phyloP scores from a whole-genome alignment of 2,329 filamentous ascomycete genomes.

The Cladobotryum mycophilum region DNA sequence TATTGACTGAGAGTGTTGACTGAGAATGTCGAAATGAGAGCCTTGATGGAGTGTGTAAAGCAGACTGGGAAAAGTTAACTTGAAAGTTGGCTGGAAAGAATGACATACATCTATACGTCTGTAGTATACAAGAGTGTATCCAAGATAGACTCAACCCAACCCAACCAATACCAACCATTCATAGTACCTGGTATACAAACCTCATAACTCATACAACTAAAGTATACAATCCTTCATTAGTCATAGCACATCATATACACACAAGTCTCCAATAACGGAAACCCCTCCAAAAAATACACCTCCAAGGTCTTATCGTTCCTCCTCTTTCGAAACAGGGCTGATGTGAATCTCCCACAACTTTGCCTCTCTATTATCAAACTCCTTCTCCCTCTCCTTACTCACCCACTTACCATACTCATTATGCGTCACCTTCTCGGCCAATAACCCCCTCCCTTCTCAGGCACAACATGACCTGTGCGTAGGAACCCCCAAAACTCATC shows the following conservation, averaged over 20 bases:
- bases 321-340: constrained; percentile 18
- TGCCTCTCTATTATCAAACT: constrained; percentile 28
- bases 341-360: constrained; percentile 40
- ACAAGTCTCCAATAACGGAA: too few species aligned
- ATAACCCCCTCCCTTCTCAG: constrained; percentile 30
- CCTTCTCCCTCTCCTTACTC: constrained; percentile 25
- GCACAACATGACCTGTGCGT: not conserved
- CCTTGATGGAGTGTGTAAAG: too few species aligned
- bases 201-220: too few species aligned
- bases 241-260: not conserved
- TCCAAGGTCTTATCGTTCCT: not conserved
- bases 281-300: not conserved
- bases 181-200: too few species aligned
- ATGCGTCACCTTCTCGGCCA: constrained; percentile 44
- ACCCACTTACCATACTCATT: constrained; percentile 35
- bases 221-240: not conserved
- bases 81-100: too few species aligned
- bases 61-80: too few species aligned
- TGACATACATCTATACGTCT: too few species aligned
- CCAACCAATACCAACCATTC: too few species aligned
- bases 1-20: too few species aligned
- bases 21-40: too few species aligned
- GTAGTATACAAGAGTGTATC: too few species aligned
- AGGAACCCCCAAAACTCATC: constrained; percentile 51
- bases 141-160: too few species aligned